A percentile compares a stretch with the other conserved stretches of the same genome.
phyloP scores from a whole-genome alignment of 208 protist genomes.

The Leishmania aethiopica region DNA sequence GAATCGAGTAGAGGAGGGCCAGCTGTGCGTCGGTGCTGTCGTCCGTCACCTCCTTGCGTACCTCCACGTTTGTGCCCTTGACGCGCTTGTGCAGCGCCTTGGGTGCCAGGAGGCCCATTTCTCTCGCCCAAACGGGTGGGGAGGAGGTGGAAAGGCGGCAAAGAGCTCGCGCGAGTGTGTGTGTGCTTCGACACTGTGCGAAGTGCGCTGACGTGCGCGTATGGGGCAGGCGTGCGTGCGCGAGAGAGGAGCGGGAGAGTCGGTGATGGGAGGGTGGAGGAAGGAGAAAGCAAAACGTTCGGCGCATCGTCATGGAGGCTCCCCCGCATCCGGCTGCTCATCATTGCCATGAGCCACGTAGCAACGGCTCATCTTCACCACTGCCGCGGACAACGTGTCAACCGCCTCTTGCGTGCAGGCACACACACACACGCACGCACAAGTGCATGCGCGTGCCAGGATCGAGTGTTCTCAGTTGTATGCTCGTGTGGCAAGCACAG shows the following conservation, averaged over 20 bases:
- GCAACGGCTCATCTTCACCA: background rate
- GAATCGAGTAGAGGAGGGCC: conserved; percentile 63
- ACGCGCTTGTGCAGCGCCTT: conserved; percentile 56
- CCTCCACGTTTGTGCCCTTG: conserved; percentile 79
- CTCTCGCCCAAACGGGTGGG: background rate
- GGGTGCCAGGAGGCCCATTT: conserved; percentile 17
- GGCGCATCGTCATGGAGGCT: background rate
- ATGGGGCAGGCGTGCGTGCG: background rate
- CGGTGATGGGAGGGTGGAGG: background rate
- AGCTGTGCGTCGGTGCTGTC: conserved; percentile 42
- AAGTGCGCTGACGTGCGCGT: background rate
- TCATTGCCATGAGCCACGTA: background rate
- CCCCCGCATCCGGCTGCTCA: background rate
- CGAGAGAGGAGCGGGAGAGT: background rate
- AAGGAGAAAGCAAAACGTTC: background rate
- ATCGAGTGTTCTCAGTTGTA: background rate
- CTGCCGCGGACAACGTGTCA: background rate
- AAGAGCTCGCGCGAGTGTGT: background rate
- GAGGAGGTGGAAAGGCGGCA: background rate
- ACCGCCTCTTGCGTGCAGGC: background rate
- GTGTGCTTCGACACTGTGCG: background rate
- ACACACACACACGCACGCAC: background rate
- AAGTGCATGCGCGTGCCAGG: background rate
- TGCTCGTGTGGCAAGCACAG: background rate
- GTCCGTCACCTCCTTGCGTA: conserved; percentile 52